phyloP scores from a whole-genome alignment of 345 rosid species.

The Trapa incisa region DNA sequence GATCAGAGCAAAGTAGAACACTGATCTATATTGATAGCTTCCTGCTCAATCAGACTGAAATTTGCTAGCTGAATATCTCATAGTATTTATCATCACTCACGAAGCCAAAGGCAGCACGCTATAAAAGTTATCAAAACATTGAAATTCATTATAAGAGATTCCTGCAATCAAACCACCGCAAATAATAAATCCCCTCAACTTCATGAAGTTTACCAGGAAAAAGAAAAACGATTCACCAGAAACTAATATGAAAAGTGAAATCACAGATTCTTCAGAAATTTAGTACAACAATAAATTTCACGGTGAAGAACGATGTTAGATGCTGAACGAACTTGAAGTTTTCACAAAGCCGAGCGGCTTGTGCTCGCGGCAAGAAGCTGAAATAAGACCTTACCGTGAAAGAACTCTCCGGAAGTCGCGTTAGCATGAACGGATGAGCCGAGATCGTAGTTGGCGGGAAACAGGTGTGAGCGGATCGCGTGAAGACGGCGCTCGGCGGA shows the following conservation, averaged over 20 bases:
- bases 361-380: not conserved
- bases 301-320: not conserved
- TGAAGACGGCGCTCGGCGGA: slow-evolving; percentile 54
- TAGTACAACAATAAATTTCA: too few species aligned
- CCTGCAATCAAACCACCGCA: not conserved
- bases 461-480: slow-evolving; percentile 47
- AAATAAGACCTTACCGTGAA: slow-evolving; percentile 18
- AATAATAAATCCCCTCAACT: not conserved
- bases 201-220: not conserved
- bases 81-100: not conserved
- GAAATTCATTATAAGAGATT: not conserved
- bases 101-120: not conserved
- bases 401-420: slow-evolving; percentile 32
- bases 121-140: too few species aligned
- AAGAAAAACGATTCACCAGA: not conserved
- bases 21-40: not conserved
- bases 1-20: not conserved
- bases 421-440: slow-evolving; percentile 18
- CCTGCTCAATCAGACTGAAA: not conserved
- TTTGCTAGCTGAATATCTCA: not conserved
- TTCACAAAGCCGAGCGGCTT: slow-evolving; percentile 1
- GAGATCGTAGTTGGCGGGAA: slow-evolving; percentile 8
- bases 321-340: not conserved
- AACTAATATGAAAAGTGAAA: not conserved
- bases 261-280: not conserved